These are phyloP conservation scores for Candolleomyces eurysporus DNA, from an alignment of 768 basidiomycete genomes.

Conservation along the genomic window DNA sequence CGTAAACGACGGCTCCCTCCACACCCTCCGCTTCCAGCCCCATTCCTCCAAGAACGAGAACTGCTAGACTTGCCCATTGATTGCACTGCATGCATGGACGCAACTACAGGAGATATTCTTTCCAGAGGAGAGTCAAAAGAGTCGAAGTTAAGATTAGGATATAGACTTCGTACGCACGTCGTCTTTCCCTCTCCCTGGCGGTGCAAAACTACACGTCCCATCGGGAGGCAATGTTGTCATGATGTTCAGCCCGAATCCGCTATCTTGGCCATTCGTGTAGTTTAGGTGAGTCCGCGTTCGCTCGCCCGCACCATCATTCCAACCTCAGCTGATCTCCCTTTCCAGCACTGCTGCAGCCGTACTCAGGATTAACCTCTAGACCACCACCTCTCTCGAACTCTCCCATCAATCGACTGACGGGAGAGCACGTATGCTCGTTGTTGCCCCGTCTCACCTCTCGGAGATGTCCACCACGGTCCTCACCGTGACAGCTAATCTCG, in stretches of 20 bases:
- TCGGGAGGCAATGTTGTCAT: slow-evolving; percentile 13
- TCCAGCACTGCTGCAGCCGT: slow-evolving; percentile 8
- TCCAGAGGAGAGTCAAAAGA: slow-evolving; percentile 19
- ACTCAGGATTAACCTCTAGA: slow-evolving; percentile 7
- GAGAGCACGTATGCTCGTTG: slow-evolving; percentile 11
- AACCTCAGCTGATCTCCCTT: not conserved
- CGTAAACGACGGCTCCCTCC: slow-evolving; percentile 17
- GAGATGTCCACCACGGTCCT: slow-evolving; percentile 19
- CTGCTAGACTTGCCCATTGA: not conserved
- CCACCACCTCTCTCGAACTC: slow-evolving; percentile 11
- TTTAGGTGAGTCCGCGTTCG: slow-evolving; percentile 8
- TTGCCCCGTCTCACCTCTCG: not conserved
- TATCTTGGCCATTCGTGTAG: slow-evolving; percentile 13
- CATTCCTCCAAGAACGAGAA: not conserved
- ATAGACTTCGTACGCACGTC: slow-evolving; percentile 19
- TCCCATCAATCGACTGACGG: slow-evolving; percentile 15
- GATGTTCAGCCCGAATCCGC: slow-evolving; percentile 12
- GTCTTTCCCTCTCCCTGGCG: not conserved
- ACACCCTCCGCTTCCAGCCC: slow-evolving; percentile 19
- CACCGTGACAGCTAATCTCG: too few relatives aligned
- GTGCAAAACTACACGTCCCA: not conserved
- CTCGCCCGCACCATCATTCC: not conserved
- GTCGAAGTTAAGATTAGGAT: slow-evolving; percentile 15
- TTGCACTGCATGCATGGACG: slow-evolving; percentile 18
- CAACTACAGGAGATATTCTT: slow-evolving; percentile 14